Percentiles rank a stretch among this genome's conserved stretches.
These are phyloP conservation scores for Debaryomyces fabryi DNA, from an alignment of 1,139 yeast species.

Conservation along the genomic window DNA sequence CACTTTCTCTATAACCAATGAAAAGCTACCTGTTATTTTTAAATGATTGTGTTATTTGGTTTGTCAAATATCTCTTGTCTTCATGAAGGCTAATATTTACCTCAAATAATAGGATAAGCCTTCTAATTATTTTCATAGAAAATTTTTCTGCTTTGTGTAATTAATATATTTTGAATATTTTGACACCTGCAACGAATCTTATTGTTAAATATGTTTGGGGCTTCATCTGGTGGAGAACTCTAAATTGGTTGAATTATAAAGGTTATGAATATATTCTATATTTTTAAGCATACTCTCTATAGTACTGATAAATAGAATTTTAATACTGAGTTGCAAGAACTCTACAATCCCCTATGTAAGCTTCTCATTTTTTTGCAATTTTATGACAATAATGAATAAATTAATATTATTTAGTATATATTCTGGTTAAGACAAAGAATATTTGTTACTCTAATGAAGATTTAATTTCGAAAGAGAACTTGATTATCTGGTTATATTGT, in stretches of 20 bases:
- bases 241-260: neutral
- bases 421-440: neutral
- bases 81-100: neutral
- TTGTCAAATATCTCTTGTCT: neutral
- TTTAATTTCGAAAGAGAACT: no score
- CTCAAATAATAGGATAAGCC: neutral
- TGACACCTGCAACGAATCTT: neutral
- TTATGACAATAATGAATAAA: neutral
- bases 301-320: neutral
- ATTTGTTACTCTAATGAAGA: no score
- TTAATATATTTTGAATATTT: neutral
- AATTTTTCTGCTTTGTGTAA: slow-evolving; percentile 4
- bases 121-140: neutral
- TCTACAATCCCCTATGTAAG: neutral
- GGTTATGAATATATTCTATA: neutral
- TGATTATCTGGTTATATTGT: neutral
- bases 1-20: neutral
- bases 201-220: neutral
- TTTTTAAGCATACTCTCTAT: neutral
- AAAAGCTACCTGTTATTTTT: neutral
- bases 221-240: neutral
- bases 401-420: neutral
- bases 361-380: neutral
- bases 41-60: neutral
- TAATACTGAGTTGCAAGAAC: neutral